Percentiles rank a stretch among this genome's conserved stretches.
Evolutionary conservation across 1,284 basidiomycete species (phyloP).

Genomic region (Pascua sp.): DNA sequence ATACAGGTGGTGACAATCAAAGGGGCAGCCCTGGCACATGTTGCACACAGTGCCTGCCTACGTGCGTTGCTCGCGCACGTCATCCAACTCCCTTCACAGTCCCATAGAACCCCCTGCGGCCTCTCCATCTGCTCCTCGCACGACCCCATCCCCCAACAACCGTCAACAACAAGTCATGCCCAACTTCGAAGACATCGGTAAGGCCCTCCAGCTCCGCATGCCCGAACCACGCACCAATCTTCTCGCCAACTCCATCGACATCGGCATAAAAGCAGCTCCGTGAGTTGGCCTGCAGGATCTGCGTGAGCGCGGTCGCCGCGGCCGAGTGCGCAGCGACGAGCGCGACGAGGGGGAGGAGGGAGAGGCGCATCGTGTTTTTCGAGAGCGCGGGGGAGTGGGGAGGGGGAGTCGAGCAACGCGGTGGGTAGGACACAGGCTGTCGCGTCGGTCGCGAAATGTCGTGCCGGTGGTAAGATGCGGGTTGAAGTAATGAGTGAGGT

Average conservation of each 20-base stretch:
- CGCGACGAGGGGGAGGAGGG: constrained; percentile 4
- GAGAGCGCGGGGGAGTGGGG: neutral
- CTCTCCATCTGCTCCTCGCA: too few relatives aligned
- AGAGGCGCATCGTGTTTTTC: constrained; percentile 10
- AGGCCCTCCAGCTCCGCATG: too few relatives aligned
- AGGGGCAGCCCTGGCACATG: too few relatives aligned
- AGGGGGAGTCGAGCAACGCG: neutral
- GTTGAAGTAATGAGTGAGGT: neutral
- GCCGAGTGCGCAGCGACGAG: constrained; percentile 19
- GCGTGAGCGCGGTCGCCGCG: constrained; percentile 72
- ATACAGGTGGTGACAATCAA: too few relatives aligned
- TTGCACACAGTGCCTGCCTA: too few relatives aligned
- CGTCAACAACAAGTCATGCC: neutral
- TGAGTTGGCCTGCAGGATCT: constrained; percentile 78
- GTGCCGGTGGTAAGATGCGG: neutral
- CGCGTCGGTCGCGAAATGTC: neutral
- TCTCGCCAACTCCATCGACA: constrained; percentile 63
- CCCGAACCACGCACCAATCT: constrained; percentile 48
- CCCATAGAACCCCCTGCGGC: too few relatives aligned
- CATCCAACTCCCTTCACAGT: too few relatives aligned
- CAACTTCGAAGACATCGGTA: too few relatives aligned
- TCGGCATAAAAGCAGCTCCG: constrained; percentile 92
- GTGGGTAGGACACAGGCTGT: neutral
- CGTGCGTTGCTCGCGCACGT: too few relatives aligned
- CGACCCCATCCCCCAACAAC: too few relatives aligned